Conservation (phyloP, 345 rosid species). For the Ceriops tagal region DNA sequence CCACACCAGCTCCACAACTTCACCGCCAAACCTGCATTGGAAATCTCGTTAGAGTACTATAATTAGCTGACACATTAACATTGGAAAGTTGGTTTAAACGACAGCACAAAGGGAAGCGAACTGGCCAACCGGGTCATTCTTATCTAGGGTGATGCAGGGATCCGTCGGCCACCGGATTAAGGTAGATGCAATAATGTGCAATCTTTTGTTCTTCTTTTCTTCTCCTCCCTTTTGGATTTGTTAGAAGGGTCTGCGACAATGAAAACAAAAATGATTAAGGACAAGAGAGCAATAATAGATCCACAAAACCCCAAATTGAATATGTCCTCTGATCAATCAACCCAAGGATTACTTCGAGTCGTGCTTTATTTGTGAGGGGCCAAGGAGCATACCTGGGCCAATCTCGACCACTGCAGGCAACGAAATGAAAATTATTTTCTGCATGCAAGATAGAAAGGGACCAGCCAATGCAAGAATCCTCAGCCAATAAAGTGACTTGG, state of each 20-base stretch:
- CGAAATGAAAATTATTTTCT: too few relatives aligned
- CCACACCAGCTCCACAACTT: conserved; percentile 34
- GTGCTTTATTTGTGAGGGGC: not conserved
- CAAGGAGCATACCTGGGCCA: not conserved
- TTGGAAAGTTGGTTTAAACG: not conserved
- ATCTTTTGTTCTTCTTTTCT: not conserved
- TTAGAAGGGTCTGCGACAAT: not conserved
- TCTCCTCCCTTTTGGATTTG: not conserved
- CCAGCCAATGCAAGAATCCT: conserved; percentile 6
- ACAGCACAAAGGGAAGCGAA: conserved; percentile 21
- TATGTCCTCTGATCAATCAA: not conserved
- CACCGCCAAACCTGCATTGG: conserved; percentile 41
- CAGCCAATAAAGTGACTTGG: not conserved
- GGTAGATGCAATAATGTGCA: not conserved
- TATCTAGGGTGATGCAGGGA: not conserved
- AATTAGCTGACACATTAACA: not conserved
- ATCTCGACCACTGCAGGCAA: conserved; percentile 1
- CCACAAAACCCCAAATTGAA: not conserved
- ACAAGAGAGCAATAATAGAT: not conserved
- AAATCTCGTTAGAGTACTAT: not conserved
- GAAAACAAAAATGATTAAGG: not conserved
- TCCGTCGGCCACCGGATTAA: too few relatives aligned
- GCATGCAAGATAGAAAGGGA: too few relatives aligned
- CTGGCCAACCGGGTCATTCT: conserved; percentile 7
- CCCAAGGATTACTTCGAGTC: conserved; percentile 3